A percentile compares a stretch with the other conserved stretches of the same genome.
phyloP scores from a whole-genome alignment of 768 basidiomycete species.

The Heimioporus sp. region DNA sequence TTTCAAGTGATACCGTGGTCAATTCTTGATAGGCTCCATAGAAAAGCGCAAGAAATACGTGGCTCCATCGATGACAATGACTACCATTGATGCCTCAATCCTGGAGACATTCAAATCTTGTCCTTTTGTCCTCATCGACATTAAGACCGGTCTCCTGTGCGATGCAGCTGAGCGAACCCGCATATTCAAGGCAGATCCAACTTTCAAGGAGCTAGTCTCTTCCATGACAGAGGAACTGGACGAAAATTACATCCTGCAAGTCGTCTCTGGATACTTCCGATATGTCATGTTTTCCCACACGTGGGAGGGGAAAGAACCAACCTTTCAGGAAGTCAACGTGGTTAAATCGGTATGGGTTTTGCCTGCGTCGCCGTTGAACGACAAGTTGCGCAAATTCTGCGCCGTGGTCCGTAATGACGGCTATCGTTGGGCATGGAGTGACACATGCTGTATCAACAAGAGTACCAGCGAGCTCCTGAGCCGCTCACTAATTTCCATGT shows the following conservation, averaged over 20 bases:
- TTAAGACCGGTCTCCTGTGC: slow-evolving; percentile 6
- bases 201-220: slow-evolving; percentile 9
- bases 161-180: slow-evolving; percentile 3
- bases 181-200: slow-evolving; percentile 6
- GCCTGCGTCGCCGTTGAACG: background rate
- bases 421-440: slow-evolving; percentile 13
- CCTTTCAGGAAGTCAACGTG: slow-evolving; percentile 9
- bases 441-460: slow-evolving; percentile 12
- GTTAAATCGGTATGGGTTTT: slow-evolving; percentile 9
- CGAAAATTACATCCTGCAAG: slow-evolving; percentile 1
- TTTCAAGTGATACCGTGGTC: no score
- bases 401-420: slow-evolving; percentile 3
- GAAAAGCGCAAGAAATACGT: slow-evolving; percentile 2
- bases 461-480: background rate
- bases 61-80: background rate
- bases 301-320: slow-evolving; percentile 15
- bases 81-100: slow-evolving; percentile 4
- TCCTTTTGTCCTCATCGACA: slow-evolving; percentile 9
- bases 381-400: slow-evolving; percentile 12
- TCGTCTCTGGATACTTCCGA: slow-evolving; percentile 9
- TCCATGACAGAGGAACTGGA: slow-evolving; percentile 10
- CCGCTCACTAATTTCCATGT: slow-evolving; percentile 9
- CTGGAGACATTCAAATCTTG: slow-evolving; percentile 1
- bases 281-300: slow-evolving; percentile 15
- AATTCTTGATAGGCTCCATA: background rate